These are phyloP conservation scores for Trichopus zeylanicus DNA, from an alignment of 116 monocot species.

Conservation along the genomic window DNA sequence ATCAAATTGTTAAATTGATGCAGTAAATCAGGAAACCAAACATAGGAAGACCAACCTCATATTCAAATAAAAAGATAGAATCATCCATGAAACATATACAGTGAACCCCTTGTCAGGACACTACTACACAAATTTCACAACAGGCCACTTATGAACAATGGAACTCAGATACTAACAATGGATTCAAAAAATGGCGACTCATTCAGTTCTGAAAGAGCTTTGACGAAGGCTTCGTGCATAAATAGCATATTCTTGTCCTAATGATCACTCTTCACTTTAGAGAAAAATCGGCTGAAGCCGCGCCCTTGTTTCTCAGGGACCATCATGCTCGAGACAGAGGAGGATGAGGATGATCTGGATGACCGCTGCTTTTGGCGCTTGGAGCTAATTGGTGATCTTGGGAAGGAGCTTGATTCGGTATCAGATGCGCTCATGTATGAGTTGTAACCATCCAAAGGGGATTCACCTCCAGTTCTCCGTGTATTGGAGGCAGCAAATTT, in stretches of 20 bases:
- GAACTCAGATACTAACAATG: background rate
- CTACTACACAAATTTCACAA: no score
- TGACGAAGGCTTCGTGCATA: no score
- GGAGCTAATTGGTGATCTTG: constrained; percentile 23
- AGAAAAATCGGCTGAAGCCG: constrained; percentile 65
- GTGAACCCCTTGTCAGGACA: no score
- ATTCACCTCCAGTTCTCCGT: constrained; percentile 30
- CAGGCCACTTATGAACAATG: background rate
- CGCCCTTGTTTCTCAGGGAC: constrained; percentile 41
- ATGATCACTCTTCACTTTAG: constrained; percentile 34
- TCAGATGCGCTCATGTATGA: constrained; percentile 29
- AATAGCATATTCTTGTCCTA: background rate
- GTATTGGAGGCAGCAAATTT: no score
- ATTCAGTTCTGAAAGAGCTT: background rate
- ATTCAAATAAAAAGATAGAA: no score
- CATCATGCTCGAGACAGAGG: constrained; percentile 18
- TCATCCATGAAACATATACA: no score
- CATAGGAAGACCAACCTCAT: no score
- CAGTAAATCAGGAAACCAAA: no score
- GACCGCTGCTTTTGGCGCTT: constrained; percentile 55
- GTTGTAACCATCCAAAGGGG: constrained; percentile 40
- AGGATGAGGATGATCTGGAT: constrained; percentile 36
- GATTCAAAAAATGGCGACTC: background rate
- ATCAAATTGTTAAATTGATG: no score
- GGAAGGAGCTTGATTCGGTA: constrained; percentile 27